These are phyloP conservation scores for Aspergillus pseudoterreus DNA, from an alignment of 2,329 filamentous ascomycete species.

Conservation along the genomic window DNA sequence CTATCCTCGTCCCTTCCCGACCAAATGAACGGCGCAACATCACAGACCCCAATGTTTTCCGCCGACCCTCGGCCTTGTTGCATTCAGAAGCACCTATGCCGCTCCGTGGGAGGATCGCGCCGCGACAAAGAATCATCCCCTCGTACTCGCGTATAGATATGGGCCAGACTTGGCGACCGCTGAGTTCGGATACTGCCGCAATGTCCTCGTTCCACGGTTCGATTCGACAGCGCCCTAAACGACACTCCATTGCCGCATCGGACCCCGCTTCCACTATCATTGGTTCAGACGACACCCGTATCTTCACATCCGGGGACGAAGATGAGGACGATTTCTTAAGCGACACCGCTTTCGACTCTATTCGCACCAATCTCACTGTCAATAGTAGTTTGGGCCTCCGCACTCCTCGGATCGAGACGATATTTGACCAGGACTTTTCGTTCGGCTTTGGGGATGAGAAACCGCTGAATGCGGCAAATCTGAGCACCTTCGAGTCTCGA, in stretches of 20 bases:
- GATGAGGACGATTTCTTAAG: conserved; percentile 60
- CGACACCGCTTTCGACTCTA: conserved; percentile 61
- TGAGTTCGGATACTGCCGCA: conserved; percentile 26
- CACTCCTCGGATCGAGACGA: conserved; percentile 59
- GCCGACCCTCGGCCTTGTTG: conserved; percentile 30
- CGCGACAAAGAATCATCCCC: conserved; percentile 15
- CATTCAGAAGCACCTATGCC: conserved; percentile 19
- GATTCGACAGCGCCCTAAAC: conserved; percentile 42
- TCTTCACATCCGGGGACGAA: conserved; percentile 56
- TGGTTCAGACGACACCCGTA: conserved; percentile 59
- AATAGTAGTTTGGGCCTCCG: conserved; percentile 51
- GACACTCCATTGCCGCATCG: conserved; percentile 55
- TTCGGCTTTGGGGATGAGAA: conserved; percentile 37
- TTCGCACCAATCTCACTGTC: conserved; percentile 57
- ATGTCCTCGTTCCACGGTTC: conserved; percentile 27
- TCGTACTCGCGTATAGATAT: conserved; percentile 24
- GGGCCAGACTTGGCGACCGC: conserved; percentile 17
- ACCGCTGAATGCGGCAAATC: conserved; percentile 24
- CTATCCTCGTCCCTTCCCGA: conserved; percentile 19
- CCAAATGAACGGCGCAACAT: conserved; percentile 36
- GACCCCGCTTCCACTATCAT: conserved; percentile 58
- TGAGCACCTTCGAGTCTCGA: too few species aligned
- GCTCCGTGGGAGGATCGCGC: conserved; percentile 10
- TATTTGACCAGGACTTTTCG: conserved; percentile 56
- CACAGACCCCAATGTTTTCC: conserved; percentile 38